These are phyloP conservation scores for Aechmea fasciata DNA, from an alignment of 176 grass and related monocot genomes.

Conservation along the genomic window DNA sequence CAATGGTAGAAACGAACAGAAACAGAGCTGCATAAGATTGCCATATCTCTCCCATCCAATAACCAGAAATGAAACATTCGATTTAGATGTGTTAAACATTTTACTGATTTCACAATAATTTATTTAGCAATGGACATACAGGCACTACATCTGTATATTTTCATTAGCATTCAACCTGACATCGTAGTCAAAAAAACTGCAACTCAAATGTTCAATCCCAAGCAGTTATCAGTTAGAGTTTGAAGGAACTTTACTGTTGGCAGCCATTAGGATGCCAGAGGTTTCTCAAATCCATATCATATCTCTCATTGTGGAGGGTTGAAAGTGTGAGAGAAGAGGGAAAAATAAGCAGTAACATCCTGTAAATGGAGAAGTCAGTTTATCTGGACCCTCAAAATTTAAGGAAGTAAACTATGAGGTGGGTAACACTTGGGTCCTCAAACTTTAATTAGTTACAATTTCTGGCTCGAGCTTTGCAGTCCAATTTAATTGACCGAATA, in stretches of 20 bases:
- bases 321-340: background rate
- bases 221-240: background rate
- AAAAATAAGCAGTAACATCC: background rate
- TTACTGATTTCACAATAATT: background rate
- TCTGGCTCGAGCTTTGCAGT: no score
- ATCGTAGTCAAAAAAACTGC: background rate
- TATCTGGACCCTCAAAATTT: background rate
- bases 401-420: no score
- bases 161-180: background rate
- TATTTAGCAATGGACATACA: background rate
- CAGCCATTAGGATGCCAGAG: background rate
- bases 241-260: no score
- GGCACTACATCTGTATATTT: background rate
- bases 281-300: background rate
- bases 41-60: background rate
- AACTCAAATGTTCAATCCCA: background rate
- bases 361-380: background rate
- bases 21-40: background rate
- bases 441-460: no score
- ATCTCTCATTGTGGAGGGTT: background rate
- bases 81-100: background rate
- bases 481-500: no score
- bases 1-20: background rate
- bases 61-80: background rate
- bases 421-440: no score